These are phyloP conservation scores for Avena eriantha DNA, from an alignment of 176 grass and related monocot species.

Conservation along the genomic window DNA sequence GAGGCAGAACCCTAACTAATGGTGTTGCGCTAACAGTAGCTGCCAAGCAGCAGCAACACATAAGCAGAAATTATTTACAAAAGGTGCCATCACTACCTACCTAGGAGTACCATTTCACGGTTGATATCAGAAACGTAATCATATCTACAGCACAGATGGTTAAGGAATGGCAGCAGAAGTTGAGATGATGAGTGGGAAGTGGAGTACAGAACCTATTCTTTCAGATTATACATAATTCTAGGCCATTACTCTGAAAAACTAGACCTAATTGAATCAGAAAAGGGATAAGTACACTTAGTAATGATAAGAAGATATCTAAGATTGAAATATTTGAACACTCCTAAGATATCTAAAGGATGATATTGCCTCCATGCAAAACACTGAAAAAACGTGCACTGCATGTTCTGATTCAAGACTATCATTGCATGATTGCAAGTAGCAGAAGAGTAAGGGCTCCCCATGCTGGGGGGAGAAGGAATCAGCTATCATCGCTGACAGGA, in stretches of 20 bases:
- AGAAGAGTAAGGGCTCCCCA: not conserved
- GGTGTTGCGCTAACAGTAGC: not conserved
- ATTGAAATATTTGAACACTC: not conserved
- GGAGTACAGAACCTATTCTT: not conserved
- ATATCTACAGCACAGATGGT: not conserved
- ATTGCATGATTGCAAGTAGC: not conserved
- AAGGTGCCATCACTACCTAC: not conserved
- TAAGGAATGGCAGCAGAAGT: constrained; percentile 10
- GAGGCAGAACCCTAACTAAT: not conserved
- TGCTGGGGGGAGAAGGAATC: not conserved
- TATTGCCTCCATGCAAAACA: constrained; percentile 20
- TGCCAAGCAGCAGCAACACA: not conserved
- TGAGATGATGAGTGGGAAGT: not conserved
- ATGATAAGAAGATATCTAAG: not conserved
- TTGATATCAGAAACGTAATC: not conserved
- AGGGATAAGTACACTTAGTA: not conserved
- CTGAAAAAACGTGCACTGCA: constrained; percentile 26
- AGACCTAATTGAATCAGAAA: not conserved
- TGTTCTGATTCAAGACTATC: constrained; percentile 30
- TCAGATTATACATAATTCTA: not conserved
- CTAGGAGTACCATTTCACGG: constrained; percentile 21
- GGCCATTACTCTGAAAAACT: not conserved
- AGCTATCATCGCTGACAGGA: constrained; percentile 10
- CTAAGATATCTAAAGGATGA: not conserved
- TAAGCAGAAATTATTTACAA: not conserved